These are phyloP conservation scores for Trichosporon sp. DNA, from an alignment of 1,284 basidiomycete genomes.

Conservation along the genomic window DNA sequence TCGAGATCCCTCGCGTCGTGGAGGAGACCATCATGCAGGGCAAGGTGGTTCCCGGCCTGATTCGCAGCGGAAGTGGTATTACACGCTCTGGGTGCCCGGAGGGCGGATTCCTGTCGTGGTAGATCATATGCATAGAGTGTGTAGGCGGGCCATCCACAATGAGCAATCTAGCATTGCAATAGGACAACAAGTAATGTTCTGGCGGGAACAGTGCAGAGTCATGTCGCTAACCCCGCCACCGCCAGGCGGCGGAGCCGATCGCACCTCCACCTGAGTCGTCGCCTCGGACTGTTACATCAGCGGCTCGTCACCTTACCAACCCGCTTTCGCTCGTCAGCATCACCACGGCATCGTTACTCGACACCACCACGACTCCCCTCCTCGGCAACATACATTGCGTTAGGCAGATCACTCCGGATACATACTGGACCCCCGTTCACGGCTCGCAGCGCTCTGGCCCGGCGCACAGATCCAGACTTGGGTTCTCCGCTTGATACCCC, in stretches of 20 bases:
- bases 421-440: background rate
- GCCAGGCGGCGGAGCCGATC: background rate
- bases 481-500: slow-evolving; percentile 1
- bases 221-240: background rate
- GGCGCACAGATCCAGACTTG: slow-evolving; percentile 1
- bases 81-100: slow-evolving; percentile 20
- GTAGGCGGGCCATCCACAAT: too few species aligned
- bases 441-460: slow-evolving; percentile 2
- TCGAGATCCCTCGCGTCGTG: slow-evolving; percentile 79
- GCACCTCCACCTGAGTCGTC: background rate
- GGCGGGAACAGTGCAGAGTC: background rate
- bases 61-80: slow-evolving; percentile 76
- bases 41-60: slow-evolving; percentile 69
- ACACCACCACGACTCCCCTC: background rate
- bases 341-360: background rate
- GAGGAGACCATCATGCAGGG: slow-evolving; percentile 78
- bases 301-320: background rate
- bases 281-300: background rate
- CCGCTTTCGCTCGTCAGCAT: background rate
- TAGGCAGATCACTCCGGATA: background rate
- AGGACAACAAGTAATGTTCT: background rate
- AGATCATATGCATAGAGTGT: slow-evolving; percentile 5
- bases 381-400: background rate
- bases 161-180: too few species aligned
- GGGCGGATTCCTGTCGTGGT: slow-evolving; percentile 30